Base-by-base conservation (phyloP, 2,329 filamentous ascomycete species). In the Bertia moriformis region DNA sequence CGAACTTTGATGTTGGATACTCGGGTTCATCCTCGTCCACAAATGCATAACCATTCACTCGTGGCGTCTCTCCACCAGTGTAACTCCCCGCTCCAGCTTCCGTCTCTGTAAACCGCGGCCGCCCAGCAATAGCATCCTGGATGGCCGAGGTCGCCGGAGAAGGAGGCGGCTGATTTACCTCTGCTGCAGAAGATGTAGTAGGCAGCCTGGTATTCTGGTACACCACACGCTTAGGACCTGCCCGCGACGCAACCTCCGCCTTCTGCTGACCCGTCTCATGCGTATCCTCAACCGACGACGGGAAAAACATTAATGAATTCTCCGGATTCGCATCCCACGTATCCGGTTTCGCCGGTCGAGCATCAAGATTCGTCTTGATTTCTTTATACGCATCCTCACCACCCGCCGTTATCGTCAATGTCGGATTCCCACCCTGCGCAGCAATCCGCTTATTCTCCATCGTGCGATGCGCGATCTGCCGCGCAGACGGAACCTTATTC, bases 21-120 rank as follows among this genome's bases (percentile, higher is more conserved):
- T 54, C 42, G 33, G 45, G 49, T 44, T 49, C 46, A 44, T 14
- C 69, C 32, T 75, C 72, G 44, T 78, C 73, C 35, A 82, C 76
- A 48, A 80, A 82, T 0, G 72, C 65, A 50, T 79, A 82, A 10
- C 77, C 77, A 40, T 76, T 77, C 1, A 81, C 71, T 2, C 73
- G 64, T 1, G 76, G 76, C 1, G 76, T 80, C 47, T 76, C 74
- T 37, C 61, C 63, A 17, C 71, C 73, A 1, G 57, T 55, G 43
- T 62, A 70, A 3, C 61, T 65, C 17, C 58, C 48, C 14, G 30
- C 38, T 10, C 43, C 44, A 46, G 76, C 70, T 4, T 70, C 69
- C 12, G 39, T 39, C 4, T 60, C 59, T 4, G 63, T 65, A 2
- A 63, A 57, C 13, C 63, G 65, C 1, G 71, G 70, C 1, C 61